A percentile compares a stretch with the other conserved stretches of the same genome.
Conservation (phyloP, 2,329 filamentous ascomycete species). For the Alternaria viburni region DNA sequence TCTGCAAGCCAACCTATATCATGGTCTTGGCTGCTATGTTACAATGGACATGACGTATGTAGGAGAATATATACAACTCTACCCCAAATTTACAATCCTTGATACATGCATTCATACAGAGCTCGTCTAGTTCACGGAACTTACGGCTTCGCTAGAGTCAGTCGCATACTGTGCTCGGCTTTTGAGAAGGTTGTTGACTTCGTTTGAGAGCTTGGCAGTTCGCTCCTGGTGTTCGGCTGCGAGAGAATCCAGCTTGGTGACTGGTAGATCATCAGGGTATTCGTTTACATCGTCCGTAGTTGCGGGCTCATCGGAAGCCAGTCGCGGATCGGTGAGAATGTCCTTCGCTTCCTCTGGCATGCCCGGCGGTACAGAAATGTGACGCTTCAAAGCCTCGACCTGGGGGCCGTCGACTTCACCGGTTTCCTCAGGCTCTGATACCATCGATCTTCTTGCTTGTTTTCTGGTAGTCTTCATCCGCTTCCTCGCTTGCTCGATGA, state of each 20-base stretch:
- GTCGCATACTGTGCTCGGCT: not conserved
- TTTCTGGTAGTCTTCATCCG: slow-evolving; percentile 9
- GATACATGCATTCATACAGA: not conserved
- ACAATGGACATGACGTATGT: not conserved
- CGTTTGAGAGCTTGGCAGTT: not conserved
- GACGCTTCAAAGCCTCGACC: not conserved
- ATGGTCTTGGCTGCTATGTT: not conserved
- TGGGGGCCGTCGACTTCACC: not conserved
- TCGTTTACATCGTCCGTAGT: slow-evolving; percentile 19
- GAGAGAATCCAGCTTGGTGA: not conserved
- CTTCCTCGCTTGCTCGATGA: slow-evolving; percentile 26
- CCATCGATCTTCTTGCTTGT: slow-evolving; percentile 10
- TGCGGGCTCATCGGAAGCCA: slow-evolving; percentile 8
- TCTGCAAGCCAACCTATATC: not conserved
- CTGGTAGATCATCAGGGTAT: slow-evolving; percentile 23
- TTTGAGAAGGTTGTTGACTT: slow-evolving; percentile 4
- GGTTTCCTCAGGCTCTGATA: not conserved
- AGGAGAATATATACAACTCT: not conserved
- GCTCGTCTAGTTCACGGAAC: not conserved
- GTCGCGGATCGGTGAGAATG: slow-evolving; percentile 20
- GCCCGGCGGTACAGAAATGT: slow-evolving; percentile 8
- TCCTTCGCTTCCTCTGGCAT: slow-evolving; percentile 19
- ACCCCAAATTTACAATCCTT: not conserved
- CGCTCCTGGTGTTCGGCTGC: not conserved
- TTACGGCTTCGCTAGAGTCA: not conserved